phyloP scores from a whole-genome alignment of 1,284 basidiomycete genomes.

The Cutaneotrichosporon dermatis region DNA sequence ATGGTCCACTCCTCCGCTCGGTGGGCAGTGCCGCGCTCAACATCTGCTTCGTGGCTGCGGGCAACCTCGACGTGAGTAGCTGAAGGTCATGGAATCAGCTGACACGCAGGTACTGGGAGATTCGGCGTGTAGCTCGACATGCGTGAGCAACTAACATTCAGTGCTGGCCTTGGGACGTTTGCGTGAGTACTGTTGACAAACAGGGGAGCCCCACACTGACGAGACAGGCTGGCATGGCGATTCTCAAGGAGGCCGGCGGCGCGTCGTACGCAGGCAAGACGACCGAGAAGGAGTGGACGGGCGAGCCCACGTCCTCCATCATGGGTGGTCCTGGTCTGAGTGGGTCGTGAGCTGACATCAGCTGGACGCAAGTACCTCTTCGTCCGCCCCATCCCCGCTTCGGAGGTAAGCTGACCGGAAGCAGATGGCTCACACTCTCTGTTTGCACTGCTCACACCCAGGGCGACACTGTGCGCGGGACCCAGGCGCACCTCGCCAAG shows the following conservation, averaged over 20 bases:
- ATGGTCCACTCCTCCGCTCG: constrained; percentile 85
- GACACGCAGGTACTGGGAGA: constrained; percentile 62
- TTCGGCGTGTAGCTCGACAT: too few relatives aligned
- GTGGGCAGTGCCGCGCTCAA: constrained; percentile 83
- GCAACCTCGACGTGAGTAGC: constrained; percentile 63
- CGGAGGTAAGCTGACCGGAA: background rate
- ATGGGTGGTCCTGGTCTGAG: constrained; percentile 46
- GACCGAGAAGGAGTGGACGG: constrained; percentile 1
- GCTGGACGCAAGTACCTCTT: constrained; percentile 83
- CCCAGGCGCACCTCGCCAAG: constrained; percentile 71
- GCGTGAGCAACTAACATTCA: constrained; percentile 7
- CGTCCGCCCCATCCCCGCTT: constrained; percentile 51
- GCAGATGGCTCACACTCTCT: too few relatives aligned
- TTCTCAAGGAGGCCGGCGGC: constrained; percentile 84
- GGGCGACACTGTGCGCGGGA: constrained; percentile 61
- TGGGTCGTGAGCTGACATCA: constrained; percentile 6
- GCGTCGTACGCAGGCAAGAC: constrained; percentile 68
- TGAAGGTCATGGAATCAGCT: background rate
- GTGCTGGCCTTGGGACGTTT: constrained; percentile 80
- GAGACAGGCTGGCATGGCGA: constrained; percentile 73
- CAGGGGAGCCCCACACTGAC: constrained; percentile 10
- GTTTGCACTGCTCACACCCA: constrained; percentile 4
- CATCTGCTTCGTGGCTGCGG: constrained; percentile 75
- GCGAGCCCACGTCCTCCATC: constrained; percentile 58
- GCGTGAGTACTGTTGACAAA: constrained; percentile 52